Conservation (phyloP, 495 filamentous ascomycete species). For the Aspergillus cavernicola region DNA sequence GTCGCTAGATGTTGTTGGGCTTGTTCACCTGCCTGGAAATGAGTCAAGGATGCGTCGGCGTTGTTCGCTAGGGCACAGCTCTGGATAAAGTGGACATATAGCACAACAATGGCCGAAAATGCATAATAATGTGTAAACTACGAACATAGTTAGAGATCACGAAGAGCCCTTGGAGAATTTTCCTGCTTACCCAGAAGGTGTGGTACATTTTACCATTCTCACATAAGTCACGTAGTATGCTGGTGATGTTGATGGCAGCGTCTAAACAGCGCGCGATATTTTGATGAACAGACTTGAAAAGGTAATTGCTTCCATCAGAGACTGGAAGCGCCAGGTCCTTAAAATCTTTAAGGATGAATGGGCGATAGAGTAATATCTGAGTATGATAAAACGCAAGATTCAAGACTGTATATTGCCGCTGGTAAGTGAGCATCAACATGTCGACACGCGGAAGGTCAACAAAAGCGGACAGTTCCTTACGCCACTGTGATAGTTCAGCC, state of each 20-base stretch:
- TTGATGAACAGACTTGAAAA: conserved; percentile 1
- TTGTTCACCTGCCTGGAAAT: conserved; percentile 18
- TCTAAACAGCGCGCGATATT: conserved; percentile 15
- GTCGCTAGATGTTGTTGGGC: conserved; percentile 20
- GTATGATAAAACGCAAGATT: conserved; percentile 27
- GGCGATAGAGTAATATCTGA: conserved; percentile 23
- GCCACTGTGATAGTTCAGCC: conserved; percentile 16
- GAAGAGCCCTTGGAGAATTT: neutral
- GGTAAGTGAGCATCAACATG: conserved; percentile 23
- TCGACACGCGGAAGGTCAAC: conserved; percentile 21
- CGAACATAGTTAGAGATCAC: neutral
- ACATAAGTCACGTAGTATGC: conserved; percentile 20
- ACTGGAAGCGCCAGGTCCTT: conserved; percentile 1
- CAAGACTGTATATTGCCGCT: conserved; percentile 27
- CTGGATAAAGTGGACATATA: conserved; percentile 24
- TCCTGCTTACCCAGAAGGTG: conserved; percentile 22
- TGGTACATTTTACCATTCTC: conserved; percentile 18
- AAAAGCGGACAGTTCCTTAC: conserved; percentile 18
- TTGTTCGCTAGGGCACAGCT: neutral
- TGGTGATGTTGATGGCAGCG: conserved; percentile 19
- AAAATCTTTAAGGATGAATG: conserved; percentile 23
- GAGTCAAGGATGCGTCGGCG: neutral
- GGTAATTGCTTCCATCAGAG: neutral
- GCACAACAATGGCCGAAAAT: conserved; percentile 24
- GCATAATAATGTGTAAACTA: conserved; percentile 28